Evolutionary conservation across 352 stramenopile species (phyloP), one percentile per base, ranked within the genome.

Genomic region (Aphanomyces stellatus): DNA sequence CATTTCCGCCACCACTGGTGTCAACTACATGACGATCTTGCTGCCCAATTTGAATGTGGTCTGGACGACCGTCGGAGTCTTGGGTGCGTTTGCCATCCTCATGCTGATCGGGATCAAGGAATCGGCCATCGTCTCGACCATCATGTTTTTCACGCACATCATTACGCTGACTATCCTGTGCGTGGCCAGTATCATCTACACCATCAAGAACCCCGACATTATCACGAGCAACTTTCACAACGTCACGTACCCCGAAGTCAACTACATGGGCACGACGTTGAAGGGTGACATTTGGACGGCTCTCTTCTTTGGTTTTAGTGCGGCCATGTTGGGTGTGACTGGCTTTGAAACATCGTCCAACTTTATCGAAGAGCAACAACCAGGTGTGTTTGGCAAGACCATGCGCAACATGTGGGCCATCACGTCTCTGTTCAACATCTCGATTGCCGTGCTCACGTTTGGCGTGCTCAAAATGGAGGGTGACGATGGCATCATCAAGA

Each of bases 271-370:
- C 22, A 59, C 57, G 8, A 8, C 70, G 30, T 22, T 79, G 6
- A 34, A 65, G n/a, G 81, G 81, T 10, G 85, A 78, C 51, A n/a
- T 87, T 30, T 31, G 78, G 31, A 87, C 80, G 0, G 83, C 80
- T 2, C 73, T 91, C 27, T 91, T 91, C 70, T 95, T 87, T 55
- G 87, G 87, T 43, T 90, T 88, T 60, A 78, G 74, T 30, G 82
- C 80, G 11, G 85, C 88, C 2, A 95, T 97, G 84, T 75, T 97
- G 22, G 90, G 90, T 53, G 91, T 97, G 60, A 93, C 81, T n/a
- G 90, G 90, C 27, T 97, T 97, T 59, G 90, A 97, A 74, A 94
- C 84, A 0, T 91, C 81, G 49, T 87, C 87, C 3, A 88, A 97
- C 69, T 96, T 96, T 74, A 83, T 97, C 10, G 88, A 97, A 71